These are phyloP conservation scores for Naganishia friedmannii DNA, from an alignment of 768 basidiomycete genomes.

Conservation along the genomic window DNA sequence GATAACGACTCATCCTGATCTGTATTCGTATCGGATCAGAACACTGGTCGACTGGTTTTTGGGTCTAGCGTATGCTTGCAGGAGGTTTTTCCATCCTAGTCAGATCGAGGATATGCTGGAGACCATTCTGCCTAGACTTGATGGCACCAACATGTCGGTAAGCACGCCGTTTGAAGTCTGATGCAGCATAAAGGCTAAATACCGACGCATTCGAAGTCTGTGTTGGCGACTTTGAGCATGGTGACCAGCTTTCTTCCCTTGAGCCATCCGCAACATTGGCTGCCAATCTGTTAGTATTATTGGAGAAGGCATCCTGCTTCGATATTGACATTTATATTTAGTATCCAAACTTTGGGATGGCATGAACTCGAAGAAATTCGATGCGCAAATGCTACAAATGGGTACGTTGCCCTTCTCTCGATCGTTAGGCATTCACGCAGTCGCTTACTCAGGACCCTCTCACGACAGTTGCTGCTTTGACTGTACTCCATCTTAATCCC, in stretches of 20 bases:
- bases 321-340: slow-evolving; percentile 55
- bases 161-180: slow-evolving; percentile 57
- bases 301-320: not conserved
- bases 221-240: slow-evolving; percentile 19
- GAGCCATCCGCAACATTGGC: slow-evolving; percentile 62
- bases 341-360: slow-evolving; percentile 83
- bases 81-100: slow-evolving; percentile 80
- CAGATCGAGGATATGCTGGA: slow-evolving; percentile 82
- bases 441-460: not conserved
- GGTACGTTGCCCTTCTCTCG: slow-evolving; percentile 32
- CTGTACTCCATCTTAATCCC: slow-evolving; percentile 77
- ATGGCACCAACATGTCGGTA: slow-evolving; percentile 67
- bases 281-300: slow-evolving; percentile 60
- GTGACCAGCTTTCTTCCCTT: slow-evolving; percentile 21
- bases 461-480: slow-evolving; percentile 60
- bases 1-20: not conserved
- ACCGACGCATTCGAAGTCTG: not conserved
- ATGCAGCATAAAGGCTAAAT: not conserved
- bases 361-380: slow-evolving; percentile 81
- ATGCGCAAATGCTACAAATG: slow-evolving; percentile 84
- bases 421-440: not conserved
- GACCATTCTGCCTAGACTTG: slow-evolving; percentile 74
- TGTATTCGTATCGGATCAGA: not conserved
- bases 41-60: slow-evolving; percentile 18
- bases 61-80: slow-evolving; percentile 47